Conservation (phyloP, 306 rosid species). For the Dalbergia oliveri region DNA sequence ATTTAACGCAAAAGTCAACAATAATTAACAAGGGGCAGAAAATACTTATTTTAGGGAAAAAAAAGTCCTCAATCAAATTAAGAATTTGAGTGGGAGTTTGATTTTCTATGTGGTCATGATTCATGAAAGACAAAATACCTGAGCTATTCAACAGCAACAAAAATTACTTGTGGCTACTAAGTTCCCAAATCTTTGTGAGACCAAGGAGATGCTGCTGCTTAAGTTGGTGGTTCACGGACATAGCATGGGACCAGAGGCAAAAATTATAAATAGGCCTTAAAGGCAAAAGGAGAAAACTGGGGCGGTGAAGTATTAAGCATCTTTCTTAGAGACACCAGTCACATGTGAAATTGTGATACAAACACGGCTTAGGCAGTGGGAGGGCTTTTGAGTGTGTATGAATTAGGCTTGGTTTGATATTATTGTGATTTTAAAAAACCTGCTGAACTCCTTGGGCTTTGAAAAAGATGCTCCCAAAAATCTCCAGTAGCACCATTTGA, state of each 20-base stretch:
- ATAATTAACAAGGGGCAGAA: too few relatives aligned
- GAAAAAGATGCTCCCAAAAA: too few relatives aligned
- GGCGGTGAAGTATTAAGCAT: slow-evolving; percentile 39
- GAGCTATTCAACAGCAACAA: not conserved
- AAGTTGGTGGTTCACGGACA: slow-evolving; percentile 44
- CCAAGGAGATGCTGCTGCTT: slow-evolving; percentile 22
- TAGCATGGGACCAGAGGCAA: slow-evolving; percentile 43
- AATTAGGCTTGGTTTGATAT: slow-evolving; percentile 16
- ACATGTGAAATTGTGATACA: slow-evolving; percentile 56
- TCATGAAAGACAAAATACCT: not conserved
- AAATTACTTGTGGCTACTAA: slow-evolving; percentile 16
- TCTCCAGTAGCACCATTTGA: too few relatives aligned
- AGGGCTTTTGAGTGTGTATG: slow-evolving; percentile 61
- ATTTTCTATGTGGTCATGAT: not conserved
- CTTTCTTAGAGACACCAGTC: slow-evolving; percentile 50
- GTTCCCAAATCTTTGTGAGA: slow-evolving; percentile 30
- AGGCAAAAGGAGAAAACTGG: slow-evolving; percentile 39
- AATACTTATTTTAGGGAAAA: too few relatives aligned
- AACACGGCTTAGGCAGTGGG: slow-evolving; percentile 45
- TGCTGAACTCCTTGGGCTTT: too few relatives aligned
- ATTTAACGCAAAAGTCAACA: too few relatives aligned
- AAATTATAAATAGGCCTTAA: slow-evolving; percentile 1
- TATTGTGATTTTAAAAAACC: too few relatives aligned
- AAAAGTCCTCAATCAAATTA: too few relatives aligned
- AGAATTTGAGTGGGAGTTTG: not conserved